Evolutionary conservation across 2,329 filamentous ascomycete species (phyloP).

Genomic region (Claviceps spartinae): DNA sequence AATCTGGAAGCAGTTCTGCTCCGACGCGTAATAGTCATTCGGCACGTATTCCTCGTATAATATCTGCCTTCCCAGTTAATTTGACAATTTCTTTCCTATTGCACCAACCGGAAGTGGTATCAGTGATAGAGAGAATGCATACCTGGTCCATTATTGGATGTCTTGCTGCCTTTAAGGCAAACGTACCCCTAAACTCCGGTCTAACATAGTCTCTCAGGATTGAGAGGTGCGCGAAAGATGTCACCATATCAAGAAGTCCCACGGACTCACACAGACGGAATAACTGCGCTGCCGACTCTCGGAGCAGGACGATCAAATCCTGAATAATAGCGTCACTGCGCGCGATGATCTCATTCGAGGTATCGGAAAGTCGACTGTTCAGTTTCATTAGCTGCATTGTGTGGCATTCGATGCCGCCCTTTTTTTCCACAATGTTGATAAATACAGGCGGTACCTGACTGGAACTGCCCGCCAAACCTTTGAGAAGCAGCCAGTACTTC

Average conservation of each 20-base stretch:
- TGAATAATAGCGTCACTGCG: conserved; percentile 70
- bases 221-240: conserved; percentile 61
- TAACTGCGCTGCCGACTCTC: conserved; percentile 54
- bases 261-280: conserved; percentile 81
- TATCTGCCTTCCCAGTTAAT: conserved; percentile 24
- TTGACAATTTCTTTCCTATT: background rate
- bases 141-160: conserved; percentile 69
- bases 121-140: background rate
- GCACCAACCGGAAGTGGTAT: background rate
- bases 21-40: conserved; percentile 78
- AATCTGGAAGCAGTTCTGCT: conserved; percentile 75
- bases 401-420: conserved; percentile 71
- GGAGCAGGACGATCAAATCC: conserved; percentile 57
- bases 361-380: conserved; percentile 63
- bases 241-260: conserved; percentile 75
- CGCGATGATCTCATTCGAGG: conserved; percentile 69
- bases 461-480: conserved; percentile 46
- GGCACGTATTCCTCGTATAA: conserved; percentile 60
- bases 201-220: conserved; percentile 46
- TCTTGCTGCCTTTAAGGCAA: conserved; percentile 60
- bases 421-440: conserved; percentile 63
- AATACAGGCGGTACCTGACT: conserved; percentile 50
- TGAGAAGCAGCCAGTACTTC: conserved; percentile 65
- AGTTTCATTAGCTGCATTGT: conserved; percentile 74
- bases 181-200: conserved; percentile 52